These are phyloP conservation scores for Phytomonas sp. DNA, from an alignment of 208 protist species.

Conservation along the genomic window DNA sequence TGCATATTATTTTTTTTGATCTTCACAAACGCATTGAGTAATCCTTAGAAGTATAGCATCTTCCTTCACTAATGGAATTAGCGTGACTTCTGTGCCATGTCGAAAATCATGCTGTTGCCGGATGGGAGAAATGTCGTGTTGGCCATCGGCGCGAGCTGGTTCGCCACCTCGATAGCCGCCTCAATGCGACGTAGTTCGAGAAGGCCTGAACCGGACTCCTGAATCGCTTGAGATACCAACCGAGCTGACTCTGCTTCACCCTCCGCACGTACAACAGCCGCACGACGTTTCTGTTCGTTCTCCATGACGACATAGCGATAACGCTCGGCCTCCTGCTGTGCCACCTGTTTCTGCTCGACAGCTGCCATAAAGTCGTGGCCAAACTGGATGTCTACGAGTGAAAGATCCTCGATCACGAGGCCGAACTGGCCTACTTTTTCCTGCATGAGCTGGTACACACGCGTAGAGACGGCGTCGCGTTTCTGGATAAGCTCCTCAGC, in stretches of 20 bases:
- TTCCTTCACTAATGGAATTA: background rate
- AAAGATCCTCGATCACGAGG: constrained; percentile 96
- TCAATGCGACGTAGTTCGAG: constrained; percentile 95
- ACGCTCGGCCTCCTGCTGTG: constrained; percentile 95
- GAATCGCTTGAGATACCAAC: constrained; percentile 88
- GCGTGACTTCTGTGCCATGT: constrained; percentile 19
- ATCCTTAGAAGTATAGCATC: background rate
- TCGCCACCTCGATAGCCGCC: constrained; percentile 93
- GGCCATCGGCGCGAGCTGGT: constrained; percentile 58
- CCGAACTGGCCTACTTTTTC: constrained; percentile 96
- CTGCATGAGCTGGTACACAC: constrained; percentile 90
- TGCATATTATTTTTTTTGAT: background rate
- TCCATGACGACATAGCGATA: constrained; percentile 93
- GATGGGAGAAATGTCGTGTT: constrained; percentile 85
- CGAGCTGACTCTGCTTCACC: constrained; percentile 91
- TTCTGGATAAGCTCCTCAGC: constrained; percentile 98
- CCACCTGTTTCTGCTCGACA: constrained; percentile 96
- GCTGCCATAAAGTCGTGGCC: constrained; percentile 93
- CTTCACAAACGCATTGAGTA: background rate
- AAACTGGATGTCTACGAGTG: constrained; percentile 95
- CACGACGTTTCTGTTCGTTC: constrained; percentile 91
- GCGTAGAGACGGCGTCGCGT: constrained; percentile 89
- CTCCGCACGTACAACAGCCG: constrained; percentile 91
- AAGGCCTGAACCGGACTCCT: constrained; percentile 64
- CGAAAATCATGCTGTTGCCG: constrained; percentile 62